These are phyloP conservation scores for Neocucurbitaria cava DNA, from an alignment of 2,329 filamentous ascomycete genomes.

Conservation along the genomic window DNA sequence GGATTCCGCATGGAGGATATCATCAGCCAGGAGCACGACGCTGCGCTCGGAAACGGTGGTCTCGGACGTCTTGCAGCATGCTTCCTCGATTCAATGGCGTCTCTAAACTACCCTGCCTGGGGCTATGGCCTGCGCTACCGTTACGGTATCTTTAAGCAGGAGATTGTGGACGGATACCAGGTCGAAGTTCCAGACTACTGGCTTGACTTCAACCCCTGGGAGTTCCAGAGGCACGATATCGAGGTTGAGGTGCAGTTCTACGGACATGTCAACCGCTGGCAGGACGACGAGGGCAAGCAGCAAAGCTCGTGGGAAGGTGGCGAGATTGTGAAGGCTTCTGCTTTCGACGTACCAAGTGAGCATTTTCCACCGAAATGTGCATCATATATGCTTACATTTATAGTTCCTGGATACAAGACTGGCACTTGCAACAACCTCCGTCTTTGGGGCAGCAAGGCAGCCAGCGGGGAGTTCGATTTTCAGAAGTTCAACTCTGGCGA, in stretches of 20 bases:
- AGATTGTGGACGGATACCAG: slow-evolving; percentile 97
- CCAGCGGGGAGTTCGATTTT: slow-evolving; percentile 97
- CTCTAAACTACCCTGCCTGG: slow-evolving; percentile 95
- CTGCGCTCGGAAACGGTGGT: slow-evolving; percentile 93
- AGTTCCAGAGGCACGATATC: slow-evolving; percentile 94
- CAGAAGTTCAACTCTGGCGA: slow-evolving; percentile 99
- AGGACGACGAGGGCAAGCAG: slow-evolving; percentile 77
- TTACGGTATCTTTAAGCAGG: slow-evolving; percentile 98
- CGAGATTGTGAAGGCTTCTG: slow-evolving; percentile 88
- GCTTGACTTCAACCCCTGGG: slow-evolving; percentile 99
- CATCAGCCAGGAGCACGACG: slow-evolving; percentile 93
- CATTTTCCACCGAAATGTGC: background rate
- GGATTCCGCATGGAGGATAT: slow-evolving; percentile 98
- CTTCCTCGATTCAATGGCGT: slow-evolving; percentile 94
- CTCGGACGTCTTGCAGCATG: slow-evolving; percentile 93
- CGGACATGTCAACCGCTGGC: slow-evolving; percentile 76
- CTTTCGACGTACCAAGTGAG: slow-evolving; percentile 77
- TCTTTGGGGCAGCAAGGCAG: slow-evolving; percentile 96
- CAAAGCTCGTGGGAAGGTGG: slow-evolving; percentile 86
- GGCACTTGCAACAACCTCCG: slow-evolving; percentile 94
- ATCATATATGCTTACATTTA: slow-evolving; percentile 37
- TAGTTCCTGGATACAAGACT: slow-evolving; percentile 89
- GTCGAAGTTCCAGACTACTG: slow-evolving; percentile 98
- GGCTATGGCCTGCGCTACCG: slow-evolving; percentile 95
- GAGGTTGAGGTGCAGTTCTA: slow-evolving; percentile 98